Percentiles rank a stretch among this genome's conserved stretches.
Evolutionary conservation across 2,329 filamentous ascomycete genomes (phyloP).

Genomic region (Macrophomina tecta): DNA sequence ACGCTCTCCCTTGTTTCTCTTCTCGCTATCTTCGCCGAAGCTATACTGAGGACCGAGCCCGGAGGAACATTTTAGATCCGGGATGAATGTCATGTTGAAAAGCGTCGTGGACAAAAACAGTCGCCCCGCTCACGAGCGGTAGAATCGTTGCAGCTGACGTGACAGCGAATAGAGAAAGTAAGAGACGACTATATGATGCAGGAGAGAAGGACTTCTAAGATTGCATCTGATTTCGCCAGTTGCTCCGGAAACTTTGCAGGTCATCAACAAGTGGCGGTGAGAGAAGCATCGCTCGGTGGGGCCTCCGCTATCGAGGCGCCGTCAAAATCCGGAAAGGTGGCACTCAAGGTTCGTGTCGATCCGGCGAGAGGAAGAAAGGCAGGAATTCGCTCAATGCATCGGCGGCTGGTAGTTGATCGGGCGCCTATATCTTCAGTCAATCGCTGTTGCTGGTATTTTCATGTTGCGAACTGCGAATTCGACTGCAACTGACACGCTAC

Average conservation of each 20-base stretch:
- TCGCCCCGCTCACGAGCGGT: background rate
- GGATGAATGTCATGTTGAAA: background rate
- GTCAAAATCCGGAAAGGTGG: constrained; percentile 5
- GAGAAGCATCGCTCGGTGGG: constrained; percentile 8
- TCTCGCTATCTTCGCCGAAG: background rate
- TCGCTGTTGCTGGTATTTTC: background rate
- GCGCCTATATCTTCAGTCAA: constrained; percentile 59
- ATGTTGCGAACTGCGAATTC: background rate
- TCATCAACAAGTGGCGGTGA: constrained; percentile 26
- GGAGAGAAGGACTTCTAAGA: constrained; percentile 20
- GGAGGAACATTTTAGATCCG: background rate
- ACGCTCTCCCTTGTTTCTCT: background rate
- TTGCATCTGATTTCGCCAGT: constrained; percentile 10
- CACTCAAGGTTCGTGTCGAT: constrained; percentile 21
- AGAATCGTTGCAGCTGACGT: background rate
- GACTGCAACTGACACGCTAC: background rate
- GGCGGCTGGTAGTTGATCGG: constrained; percentile 85
- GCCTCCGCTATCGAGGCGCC: constrained; percentile 9
- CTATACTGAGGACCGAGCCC: background rate
- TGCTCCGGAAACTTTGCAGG: constrained; percentile 17
- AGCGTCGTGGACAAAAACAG: background rate
- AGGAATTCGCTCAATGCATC: constrained; percentile 39
- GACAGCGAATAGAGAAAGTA: constrained; percentile 13
- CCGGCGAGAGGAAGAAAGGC: background rate
- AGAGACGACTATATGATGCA: background rate